A percentile compares a stretch with the other conserved stretches of the same genome.
Evolutionary conservation across 768 basidiomycete species (phyloP).

Genomic region (Boletus rufocinnamomeus): DNA sequence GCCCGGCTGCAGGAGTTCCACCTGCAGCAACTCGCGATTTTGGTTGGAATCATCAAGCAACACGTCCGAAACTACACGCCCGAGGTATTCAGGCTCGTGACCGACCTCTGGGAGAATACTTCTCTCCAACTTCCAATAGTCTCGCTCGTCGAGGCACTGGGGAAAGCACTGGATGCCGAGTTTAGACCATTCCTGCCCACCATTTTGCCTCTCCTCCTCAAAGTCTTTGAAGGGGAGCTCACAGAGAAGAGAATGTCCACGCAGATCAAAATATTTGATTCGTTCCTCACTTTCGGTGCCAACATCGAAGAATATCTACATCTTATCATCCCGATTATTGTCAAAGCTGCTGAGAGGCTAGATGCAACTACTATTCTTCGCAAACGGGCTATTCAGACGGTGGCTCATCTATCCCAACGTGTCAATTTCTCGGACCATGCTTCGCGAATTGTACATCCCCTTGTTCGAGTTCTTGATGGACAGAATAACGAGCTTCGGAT

Average conservation of each 20-base stretch:
- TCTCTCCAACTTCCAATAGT: conserved; percentile 90
- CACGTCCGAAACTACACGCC: conserved; percentile 92
- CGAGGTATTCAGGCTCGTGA: conserved; percentile 81
- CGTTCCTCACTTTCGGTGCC: conserved; percentile 91
- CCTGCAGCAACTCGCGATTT: conserved; percentile 91
- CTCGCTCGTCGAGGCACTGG: conserved; percentile 87
- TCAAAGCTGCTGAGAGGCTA: conserved; percentile 83
- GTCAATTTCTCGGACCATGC: conserved; percentile 99
- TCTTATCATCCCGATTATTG: conserved; percentile 92
- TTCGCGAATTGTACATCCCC: conserved; percentile 93
- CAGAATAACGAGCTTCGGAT: conserved; percentile 77
- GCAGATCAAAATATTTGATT: conserved; percentile 91
- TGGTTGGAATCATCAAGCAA: conserved; percentile 95
- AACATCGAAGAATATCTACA: conserved; percentile 98
- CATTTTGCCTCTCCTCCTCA: conserved; percentile 85
- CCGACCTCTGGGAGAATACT: conserved; percentile 86
- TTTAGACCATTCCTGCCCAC: conserved; percentile 95
- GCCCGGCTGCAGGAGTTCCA: conserved; percentile 90
- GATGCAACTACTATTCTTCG: conserved; percentile 75
- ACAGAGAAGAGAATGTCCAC: conserved; percentile 76
- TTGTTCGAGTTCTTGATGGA: conserved; percentile 80
- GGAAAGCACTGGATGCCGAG: conserved; percentile 92
- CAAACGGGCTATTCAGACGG: conserved; percentile 87
- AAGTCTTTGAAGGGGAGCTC: conserved; percentile 87
- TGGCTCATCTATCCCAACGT: conserved; percentile 85